Base-by-base conservation (phyloP, 306 rosid species). In the Quercus gilva region DNA sequence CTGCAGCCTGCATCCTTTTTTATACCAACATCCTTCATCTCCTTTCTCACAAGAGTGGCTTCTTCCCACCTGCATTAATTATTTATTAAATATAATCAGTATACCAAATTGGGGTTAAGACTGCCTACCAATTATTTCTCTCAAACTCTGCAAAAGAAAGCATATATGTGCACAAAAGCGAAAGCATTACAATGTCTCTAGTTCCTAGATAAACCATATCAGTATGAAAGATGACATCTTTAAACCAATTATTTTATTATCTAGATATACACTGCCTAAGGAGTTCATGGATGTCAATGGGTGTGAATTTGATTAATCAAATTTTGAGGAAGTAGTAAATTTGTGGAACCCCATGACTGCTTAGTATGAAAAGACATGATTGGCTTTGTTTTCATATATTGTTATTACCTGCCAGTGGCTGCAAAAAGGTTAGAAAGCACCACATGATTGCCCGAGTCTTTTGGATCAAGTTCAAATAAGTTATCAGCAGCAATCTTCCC, bases 361-460 rank as follows among this genome's bases (percentile, higher is more conserved):
- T 58, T 18, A 35, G 15, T 1, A 28, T 41, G 58, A 55, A 41
- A 63, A 52, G 77, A 35, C 13, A 61, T 37, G 72, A 29, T 8
- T 53, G 45, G 49, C 71, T 31, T 25, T 65, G 43, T 28, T 65
- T 26, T 31, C 11, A 56, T 7, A 56, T 2, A 41, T 49, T 19
- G 65, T 70, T 73, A 55, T 79, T 90, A 94, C 97, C 96, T 91
- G 82, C 97, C 93, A 60, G 93, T 85, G 56, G 90, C 88, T n/a
- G 97, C 94, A 67, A 92, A 86, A 87, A 91, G 81, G 63, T 94
- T 94, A 25, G 97, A 94, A 69, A 94, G 89, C 82, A 94, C 90
- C 49, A 92, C 95, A 81, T 88, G 92, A 76, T 92, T 90, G 81
- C 98, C 98, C 2, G 98, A 91, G 86, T 94, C 98, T 25, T 85